phyloP scores from a whole-genome alignment of 1,284 basidiomycete species.

The Serendipita sp. region DNA sequence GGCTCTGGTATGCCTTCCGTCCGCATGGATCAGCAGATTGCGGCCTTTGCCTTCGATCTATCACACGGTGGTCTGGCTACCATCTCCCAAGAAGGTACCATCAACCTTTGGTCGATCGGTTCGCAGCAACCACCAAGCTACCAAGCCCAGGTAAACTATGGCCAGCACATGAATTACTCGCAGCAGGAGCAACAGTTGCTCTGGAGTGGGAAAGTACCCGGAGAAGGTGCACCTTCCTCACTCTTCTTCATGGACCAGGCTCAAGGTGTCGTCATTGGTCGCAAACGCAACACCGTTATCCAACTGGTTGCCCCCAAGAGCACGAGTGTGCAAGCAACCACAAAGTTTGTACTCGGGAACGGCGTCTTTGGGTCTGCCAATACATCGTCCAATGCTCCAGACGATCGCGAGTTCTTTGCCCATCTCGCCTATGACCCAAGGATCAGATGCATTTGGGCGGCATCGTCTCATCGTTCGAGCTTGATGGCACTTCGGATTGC shows the following conservation, averaged over 20 bases:
- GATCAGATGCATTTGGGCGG: constrained; percentile 70
- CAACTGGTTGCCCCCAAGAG: constrained; percentile 58
- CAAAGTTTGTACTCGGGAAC: constrained; percentile 54
- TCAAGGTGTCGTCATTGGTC: constrained; percentile 60
- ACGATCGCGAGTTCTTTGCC: constrained; percentile 70
- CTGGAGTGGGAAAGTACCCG: constrained; percentile 55
- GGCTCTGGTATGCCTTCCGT: neutral
- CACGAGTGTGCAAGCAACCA: constrained; percentile 56
- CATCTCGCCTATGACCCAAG: constrained; percentile 67
- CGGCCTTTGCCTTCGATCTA: constrained; percentile 69
- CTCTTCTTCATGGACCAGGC: constrained; percentile 52
- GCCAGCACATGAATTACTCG: neutral
- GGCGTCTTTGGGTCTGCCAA: constrained; percentile 2
- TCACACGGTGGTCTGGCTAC: constrained; percentile 57
- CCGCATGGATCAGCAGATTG: constrained; percentile 39
- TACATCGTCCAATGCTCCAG: constrained; percentile 24
- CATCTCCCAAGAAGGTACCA: constrained; percentile 61
- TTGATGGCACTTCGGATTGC: constrained; percentile 63
- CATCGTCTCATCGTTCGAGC: constrained; percentile 68
- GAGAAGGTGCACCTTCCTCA: constrained; percentile 64
- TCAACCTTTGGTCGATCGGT: constrained; percentile 64
- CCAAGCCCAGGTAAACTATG: constrained; percentile 6
- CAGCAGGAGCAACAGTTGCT: constrained; percentile 23
- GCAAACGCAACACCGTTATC: constrained; percentile 66
- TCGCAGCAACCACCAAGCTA: constrained; percentile 37